These are phyloP conservation scores for Podila epicladia DNA, from an alignment of 192 early-diverging fungal species.

Conservation along the genomic window DNA sequence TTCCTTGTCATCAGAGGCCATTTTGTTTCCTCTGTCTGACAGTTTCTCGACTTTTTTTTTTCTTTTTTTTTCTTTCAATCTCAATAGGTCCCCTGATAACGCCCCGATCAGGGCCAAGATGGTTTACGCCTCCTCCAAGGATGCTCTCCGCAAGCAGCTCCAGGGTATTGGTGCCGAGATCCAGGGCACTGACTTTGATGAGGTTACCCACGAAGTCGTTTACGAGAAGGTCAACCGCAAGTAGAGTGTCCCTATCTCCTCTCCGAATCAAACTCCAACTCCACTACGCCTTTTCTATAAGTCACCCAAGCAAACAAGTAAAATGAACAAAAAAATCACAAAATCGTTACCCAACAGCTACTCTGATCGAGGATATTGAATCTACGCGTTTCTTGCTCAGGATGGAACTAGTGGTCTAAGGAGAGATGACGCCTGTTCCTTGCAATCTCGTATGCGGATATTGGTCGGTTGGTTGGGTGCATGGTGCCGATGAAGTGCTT, in stretches of 20 bases:
- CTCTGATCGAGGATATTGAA: no score
- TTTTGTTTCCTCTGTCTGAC: not conserved
- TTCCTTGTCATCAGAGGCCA: not conserved
- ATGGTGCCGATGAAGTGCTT: no score
- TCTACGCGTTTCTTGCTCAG: no score
- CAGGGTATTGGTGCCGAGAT: constrained; percentile 79
- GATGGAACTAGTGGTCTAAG: no score
- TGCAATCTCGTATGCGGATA: no score
- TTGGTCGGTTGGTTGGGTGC: no score
- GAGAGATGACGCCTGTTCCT: no score
- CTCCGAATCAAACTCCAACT: no score
- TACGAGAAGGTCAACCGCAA: constrained; percentile 65
- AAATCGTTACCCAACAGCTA: no score
- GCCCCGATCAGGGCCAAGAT: constrained; percentile 86
- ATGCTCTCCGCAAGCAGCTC: constrained; percentile 76
- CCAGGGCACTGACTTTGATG: constrained; percentile 86
- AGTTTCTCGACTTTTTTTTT: not conserved
- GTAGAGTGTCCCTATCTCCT: not conserved
- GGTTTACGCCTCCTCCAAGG: constrained; percentile 90
- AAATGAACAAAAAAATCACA: no score
- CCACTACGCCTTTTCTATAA: not conserved
- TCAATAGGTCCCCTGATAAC: constrained; percentile 78
- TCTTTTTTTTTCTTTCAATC: constrained; percentile 3
- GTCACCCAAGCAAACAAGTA: no score
- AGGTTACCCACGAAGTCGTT: constrained; percentile 76